Evolutionary conservation across 495 filamentous ascomycete species (phyloP), one percentile per base, ranked within the genome.

Genomic region (Xylaria cubensis): DNA sequence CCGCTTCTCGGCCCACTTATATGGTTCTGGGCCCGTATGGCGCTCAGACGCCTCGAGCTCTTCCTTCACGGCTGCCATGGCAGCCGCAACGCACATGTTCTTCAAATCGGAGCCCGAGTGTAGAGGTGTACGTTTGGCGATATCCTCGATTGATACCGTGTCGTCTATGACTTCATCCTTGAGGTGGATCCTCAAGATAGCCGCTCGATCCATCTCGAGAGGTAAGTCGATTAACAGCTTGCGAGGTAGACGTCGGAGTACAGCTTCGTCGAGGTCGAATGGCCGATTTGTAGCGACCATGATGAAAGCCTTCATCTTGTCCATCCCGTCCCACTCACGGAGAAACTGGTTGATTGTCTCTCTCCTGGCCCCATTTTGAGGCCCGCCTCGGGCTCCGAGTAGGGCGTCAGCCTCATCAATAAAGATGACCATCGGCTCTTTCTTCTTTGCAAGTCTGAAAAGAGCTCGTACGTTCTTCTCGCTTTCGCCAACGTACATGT

Each of bases 241-340:
- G 29, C 96, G 84, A 8, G 96, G 97, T 26, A 99, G 87, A 39
- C 92, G 87, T 1, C 96, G 87, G 26, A 99, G 89, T 26, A 97
- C 93, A 2, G 96, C 96, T 75, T 99, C 96, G 76, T 99, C 96
- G 1, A 99, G 88, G 76, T 98, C 95, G 71, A 97, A 97, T 0
- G 95, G 95, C 17, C 95, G 85, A 78, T 98, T 98, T 15, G 94
- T 97, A n/a, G 96, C 96, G 0, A 98, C 94, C 97, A 99, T 98
- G 79, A 99, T 97, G 81, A 99, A 98, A 2, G 95, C 94, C 8
- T 91, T 92, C 59, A 90, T 85, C 73, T 93, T 91, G 51, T 90
- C 92, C 88, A 99, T 91, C 19, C 97, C 96, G 75, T 98, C 96
- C 96, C 96, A 99, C 80, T 98, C 96, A n/a, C 93, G 89, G 46